Evolutionary conservation across 2,329 filamentous ascomycete species (phyloP), one percentile per base, ranked within the genome.

Genomic region (Didymella sp.): DNA sequence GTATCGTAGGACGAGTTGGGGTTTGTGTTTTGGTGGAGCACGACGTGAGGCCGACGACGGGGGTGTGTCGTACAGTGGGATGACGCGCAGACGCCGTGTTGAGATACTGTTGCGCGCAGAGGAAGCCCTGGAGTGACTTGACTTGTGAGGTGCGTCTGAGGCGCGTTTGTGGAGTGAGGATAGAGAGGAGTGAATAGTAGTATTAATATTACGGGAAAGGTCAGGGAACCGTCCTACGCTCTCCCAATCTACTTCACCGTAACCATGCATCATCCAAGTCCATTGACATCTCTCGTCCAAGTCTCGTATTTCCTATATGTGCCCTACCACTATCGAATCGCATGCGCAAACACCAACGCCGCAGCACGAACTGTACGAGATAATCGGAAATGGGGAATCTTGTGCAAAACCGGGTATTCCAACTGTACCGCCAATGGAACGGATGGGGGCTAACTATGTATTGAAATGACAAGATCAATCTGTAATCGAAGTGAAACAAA

Each of bases 171-270:
- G n/a, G n/a, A n/a, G n/a, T n/a, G n/a, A n/a, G n/a, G n/a, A n/a
- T n/a, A n/a, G n/a, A n/a, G n/a, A n/a, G n/a, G 35, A 38, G 35
- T 19, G 35, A 12, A 22, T 21, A 8, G 21, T 38, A 19, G 53
- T 64, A 68, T 70, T 70, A 67, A 64, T 62, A 70, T 66, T 68
- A 69, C 61, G 59, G 64, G 61, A 64, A 66, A 52, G 55, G 55
- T 37, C 33, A 63, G 59, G 54, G 55, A 44, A 51, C 44, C 41
- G 19, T 60, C 55, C 59, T 51, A 55, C 58, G 57, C 59, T 30
- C 54, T 62, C 58, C 58, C 58, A 42, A 25, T 41, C 54, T 57
- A 51, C 46, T 58, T 45, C 37, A 52, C 47, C 50, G 31, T 51
- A 33, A 40, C 56, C 40, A 51, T 47, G 40, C 53, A 47, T 55